These are phyloP conservation scores for Lipomyces sp. DNA, from an alignment of 805 yeast genomes.

Conservation along the genomic window DNA sequence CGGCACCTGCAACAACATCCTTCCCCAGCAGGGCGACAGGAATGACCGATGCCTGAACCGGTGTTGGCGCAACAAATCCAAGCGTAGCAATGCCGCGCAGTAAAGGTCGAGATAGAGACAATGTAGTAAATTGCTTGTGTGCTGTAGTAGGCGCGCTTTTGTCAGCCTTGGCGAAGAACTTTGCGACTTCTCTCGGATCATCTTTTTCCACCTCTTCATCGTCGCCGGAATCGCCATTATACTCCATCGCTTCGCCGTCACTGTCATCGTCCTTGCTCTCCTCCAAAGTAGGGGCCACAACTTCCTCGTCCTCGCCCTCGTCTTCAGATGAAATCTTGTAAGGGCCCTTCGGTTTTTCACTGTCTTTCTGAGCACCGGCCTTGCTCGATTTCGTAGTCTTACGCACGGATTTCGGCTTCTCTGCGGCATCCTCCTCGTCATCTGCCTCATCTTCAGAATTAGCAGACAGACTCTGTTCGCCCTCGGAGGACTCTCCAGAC, in stretches of 20 bases:
- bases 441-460: constrained; percentile 10
- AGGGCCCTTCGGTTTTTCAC: too few species aligned
- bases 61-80: constrained; percentile 86
- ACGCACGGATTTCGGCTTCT: neutral
- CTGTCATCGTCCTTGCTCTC: constrained; percentile 44
- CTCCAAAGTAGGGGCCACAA: constrained; percentile 39
- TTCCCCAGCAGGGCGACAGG: constrained; percentile 92
- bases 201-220: constrained; percentile 50
- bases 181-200: constrained; percentile 76
- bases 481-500: constrained; percentile 25
- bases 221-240: constrained; percentile 37
- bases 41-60: constrained; percentile 88
- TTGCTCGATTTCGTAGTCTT: too few species aligned
- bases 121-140: constrained; percentile 66
- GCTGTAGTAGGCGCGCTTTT: constrained; percentile 52
- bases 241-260: constrained; percentile 35
- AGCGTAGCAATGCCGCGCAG: constrained; percentile 75
- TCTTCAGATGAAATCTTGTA: constrained; percentile 36
- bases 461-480: too few species aligned
- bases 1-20: constrained; percentile 98
- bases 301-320: constrained; percentile 42
- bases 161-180: constrained; percentile 61
- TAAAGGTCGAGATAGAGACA: constrained; percentile 86
- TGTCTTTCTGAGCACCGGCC: too few species aligned
- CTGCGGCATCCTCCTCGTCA: constrained; percentile 17